Conservation (phyloP, 768 basidiomycete genomes). For the Rhizopogon sp. region DNA sequence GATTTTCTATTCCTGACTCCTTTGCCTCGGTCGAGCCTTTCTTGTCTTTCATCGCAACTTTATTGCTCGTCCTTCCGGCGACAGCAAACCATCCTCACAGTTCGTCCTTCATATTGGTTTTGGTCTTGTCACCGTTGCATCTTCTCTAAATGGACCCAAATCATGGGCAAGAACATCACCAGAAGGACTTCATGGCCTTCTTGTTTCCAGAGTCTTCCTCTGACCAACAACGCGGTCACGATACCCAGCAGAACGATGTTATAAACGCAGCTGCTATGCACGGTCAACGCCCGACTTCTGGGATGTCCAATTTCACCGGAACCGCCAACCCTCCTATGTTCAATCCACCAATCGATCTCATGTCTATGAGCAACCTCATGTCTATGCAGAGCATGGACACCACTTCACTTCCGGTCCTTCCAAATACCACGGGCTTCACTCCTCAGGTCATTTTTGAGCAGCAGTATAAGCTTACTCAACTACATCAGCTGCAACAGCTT, state of each 20-base stretch:
- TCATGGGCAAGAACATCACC: slow-evolving; percentile 23
- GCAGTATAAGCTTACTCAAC: slow-evolving; percentile 71
- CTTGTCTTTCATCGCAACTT: neutral
- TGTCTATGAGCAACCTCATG: slow-evolving; percentile 41
- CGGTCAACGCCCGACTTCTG: slow-evolving; percentile 10
- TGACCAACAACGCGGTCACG: slow-evolving; percentile 22
- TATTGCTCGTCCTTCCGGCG: neutral
- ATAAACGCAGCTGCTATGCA: neutral
- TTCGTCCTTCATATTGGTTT: neutral
- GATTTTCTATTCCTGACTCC: neutral
- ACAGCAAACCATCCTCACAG: neutral
- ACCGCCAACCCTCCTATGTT: slow-evolving; percentile 7
- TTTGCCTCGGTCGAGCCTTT: neutral
- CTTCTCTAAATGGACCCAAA: slow-evolving; percentile 17
- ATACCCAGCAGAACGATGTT: slow-evolving; percentile 15
- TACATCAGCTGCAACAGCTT: slow-evolving; percentile 72
- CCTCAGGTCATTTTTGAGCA: slow-evolving; percentile 62
- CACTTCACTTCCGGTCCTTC: slow-evolving; percentile 3
- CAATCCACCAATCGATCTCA: slow-evolving; percentile 43
- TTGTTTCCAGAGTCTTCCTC: slow-evolving; percentile 26
- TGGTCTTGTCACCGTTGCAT: neutral
- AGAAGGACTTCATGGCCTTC: slow-evolving; percentile 31
- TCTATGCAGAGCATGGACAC: slow-evolving; percentile 41
- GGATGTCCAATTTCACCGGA: slow-evolving; percentile 5
- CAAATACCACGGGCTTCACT: slow-evolving; percentile 23